Evolutionary conservation across 2,329 filamentous ascomycete species (phyloP).

Genomic region (Aspergillus sp.): DNA sequence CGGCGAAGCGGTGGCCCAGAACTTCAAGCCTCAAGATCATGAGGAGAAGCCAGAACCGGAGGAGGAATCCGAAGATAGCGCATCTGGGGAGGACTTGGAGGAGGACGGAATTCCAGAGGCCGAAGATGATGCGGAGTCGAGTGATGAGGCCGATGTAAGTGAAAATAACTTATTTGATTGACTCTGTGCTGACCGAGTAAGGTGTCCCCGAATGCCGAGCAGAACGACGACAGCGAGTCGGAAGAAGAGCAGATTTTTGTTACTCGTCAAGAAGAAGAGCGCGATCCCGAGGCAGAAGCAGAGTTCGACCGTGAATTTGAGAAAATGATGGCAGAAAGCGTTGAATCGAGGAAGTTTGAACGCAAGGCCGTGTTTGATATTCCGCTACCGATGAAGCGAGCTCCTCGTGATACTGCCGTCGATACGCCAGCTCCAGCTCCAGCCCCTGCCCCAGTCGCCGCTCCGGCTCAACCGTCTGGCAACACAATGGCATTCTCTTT

Average conservation of each 20-base stretch:
- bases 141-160: slow-evolving; percentile 52
- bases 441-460: slow-evolving; percentile 24
- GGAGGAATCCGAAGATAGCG: slow-evolving; percentile 67
- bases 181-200: slow-evolving; percentile 29
- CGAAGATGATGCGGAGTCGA: slow-evolving; percentile 55
- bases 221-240: slow-evolving; percentile 52
- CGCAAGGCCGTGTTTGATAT: slow-evolving; percentile 93
- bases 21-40: slow-evolving; percentile 77
- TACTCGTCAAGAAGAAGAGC: slow-evolving; percentile 82
- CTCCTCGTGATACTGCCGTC: slow-evolving; percentile 58
- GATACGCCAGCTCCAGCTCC: slow-evolving; percentile 29
- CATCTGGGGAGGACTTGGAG: slow-evolving; percentile 73
- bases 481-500: slow-evolving; percentile 95
- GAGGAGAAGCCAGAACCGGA: slow-evolving; percentile 75
- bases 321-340: slow-evolving; percentile 96
- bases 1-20: slow-evolving; percentile 81
- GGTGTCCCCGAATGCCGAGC: slow-evolving; percentile 49
- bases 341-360: slow-evolving; percentile 94
- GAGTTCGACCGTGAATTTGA: slow-evolving; percentile 98
- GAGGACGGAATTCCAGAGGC: slow-evolving; percentile 59
- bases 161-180: slow-evolving; percentile 6
- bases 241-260: slow-evolving; percentile 91
- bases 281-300: slow-evolving; percentile 90
- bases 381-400: slow-evolving; percentile 83
- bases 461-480: slow-evolving; percentile 33